phyloP scores from a whole-genome alignment of 768 basidiomycete species.

The Steccherinum ochraceum region DNA sequence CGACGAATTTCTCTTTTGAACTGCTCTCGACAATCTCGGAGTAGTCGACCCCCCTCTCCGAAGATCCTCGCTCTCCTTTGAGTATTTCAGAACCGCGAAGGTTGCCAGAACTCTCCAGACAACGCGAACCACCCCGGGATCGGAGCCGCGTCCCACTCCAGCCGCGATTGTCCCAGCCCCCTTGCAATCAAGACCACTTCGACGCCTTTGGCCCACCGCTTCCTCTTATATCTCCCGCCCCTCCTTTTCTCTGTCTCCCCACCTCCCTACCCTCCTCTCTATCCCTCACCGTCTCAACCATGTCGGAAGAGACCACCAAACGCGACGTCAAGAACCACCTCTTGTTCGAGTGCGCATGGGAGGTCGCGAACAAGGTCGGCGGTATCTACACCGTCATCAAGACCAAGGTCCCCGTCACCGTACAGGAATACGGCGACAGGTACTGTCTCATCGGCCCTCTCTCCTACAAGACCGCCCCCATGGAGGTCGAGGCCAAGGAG shows the following conservation, averaged over 20 bases:
- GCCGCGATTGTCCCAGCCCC: background rate
- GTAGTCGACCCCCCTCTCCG: too few species aligned
- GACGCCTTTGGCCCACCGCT: background rate
- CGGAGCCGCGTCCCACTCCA: background rate
- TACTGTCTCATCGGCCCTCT: conserved; percentile 98
- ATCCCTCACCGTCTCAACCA: conserved; percentile 9
- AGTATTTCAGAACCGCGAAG: too few species aligned
- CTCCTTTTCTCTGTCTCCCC: conserved; percentile 3
- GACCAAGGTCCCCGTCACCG: conserved; percentile 98
- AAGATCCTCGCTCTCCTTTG: too few species aligned
- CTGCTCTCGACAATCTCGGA: too few species aligned
- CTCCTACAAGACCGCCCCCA: conserved; percentile 95
- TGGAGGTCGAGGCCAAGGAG: conserved; percentile 96
- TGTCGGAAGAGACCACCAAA: conserved; percentile 32
- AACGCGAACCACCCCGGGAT: background rate
- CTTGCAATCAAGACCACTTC: background rate
- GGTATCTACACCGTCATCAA: conserved; percentile 99
- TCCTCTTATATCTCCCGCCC: background rate
- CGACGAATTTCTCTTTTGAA: too few species aligned
- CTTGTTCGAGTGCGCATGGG: conserved; percentile 96
- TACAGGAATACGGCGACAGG: conserved; percentile 90
- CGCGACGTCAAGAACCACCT: conserved; percentile 76
- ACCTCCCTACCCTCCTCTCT: conserved; percentile 1
- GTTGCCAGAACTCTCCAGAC: too few species aligned
- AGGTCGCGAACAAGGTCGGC: conserved; percentile 98